Conservation (phyloP, 2,329 filamentous ascomycete species). For the Talaromyces pinophilus region DNA sequence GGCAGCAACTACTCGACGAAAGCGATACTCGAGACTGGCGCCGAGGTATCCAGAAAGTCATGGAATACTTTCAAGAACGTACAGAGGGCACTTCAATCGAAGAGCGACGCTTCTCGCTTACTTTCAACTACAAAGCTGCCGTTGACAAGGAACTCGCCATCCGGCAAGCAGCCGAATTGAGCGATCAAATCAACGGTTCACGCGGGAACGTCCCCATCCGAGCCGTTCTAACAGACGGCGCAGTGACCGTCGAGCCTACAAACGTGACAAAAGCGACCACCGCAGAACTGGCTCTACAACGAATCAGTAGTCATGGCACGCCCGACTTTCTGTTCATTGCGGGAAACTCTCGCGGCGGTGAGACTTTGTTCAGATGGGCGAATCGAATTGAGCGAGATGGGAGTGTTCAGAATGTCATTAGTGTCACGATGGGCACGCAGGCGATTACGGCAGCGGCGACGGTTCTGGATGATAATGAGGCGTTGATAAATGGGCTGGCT, state of each 20-base stretch:
- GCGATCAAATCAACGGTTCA: slow-evolving; percentile 89
- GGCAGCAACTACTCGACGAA: slow-evolving; percentile 74
- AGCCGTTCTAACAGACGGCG: slow-evolving; percentile 76
- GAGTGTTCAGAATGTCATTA: slow-evolving; percentile 68
- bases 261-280: slow-evolving; percentile 86
- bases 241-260: slow-evolving; percentile 78
- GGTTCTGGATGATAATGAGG: slow-evolving; percentile 82
- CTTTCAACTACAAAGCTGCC: slow-evolving; percentile 82
- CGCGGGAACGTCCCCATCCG: slow-evolving; percentile 80
- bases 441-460: slow-evolving; percentile 76
- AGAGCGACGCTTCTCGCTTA: slow-evolving; percentile 79
- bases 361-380: slow-evolving; percentile 92
- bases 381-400: slow-evolving; percentile 65
- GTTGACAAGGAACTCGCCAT: slow-evolving; percentile 73
- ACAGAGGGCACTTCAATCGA: slow-evolving; percentile 84
- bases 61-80: slow-evolving; percentile 85
- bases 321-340: slow-evolving; percentile 86
- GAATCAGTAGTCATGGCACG: slow-evolving; percentile 41
- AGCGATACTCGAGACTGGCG: slow-evolving; percentile 75
- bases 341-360: slow-evolving; percentile 85
- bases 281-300: slow-evolving; percentile 68
- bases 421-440: slow-evolving; percentile 77
- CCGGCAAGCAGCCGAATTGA: slow-evolving; percentile 83
- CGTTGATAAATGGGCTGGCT: slow-evolving; percentile 59
- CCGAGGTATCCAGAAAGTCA: slow-evolving; percentile 74